A percentile compares a stretch with the other conserved stretches of the same genome.
phyloP scores from a whole-genome alignment of 2,329 filamentous ascomycete species.

The Macrophomina tecta region DNA sequence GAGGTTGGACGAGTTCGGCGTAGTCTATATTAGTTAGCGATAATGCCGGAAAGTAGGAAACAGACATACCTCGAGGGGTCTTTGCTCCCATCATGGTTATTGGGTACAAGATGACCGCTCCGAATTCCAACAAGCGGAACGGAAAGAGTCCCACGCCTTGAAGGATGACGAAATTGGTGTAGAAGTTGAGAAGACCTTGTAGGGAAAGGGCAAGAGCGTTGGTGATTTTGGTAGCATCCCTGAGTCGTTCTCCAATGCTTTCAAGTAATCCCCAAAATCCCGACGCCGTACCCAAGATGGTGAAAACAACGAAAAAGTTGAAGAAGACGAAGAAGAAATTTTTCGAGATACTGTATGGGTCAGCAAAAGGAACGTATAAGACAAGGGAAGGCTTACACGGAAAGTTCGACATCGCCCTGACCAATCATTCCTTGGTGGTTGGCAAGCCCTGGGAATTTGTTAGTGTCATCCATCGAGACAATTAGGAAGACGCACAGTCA shows the following conservation, averaged over 20 bases:
- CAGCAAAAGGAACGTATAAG: not conserved
- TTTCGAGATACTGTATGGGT: slow-evolving; percentile 72
- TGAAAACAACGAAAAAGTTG: slow-evolving; percentile 97
- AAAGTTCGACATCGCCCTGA: slow-evolving; percentile 90
- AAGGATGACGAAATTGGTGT: slow-evolving; percentile 90
- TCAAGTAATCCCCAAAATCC: slow-evolving; percentile 71
- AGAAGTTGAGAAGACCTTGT: slow-evolving; percentile 78
- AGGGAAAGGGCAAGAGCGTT: slow-evolving; percentile 77
- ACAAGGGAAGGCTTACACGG: slow-evolving; percentile 55
- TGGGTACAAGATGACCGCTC: slow-evolving; percentile 82
- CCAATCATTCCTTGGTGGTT: slow-evolving; percentile 95
- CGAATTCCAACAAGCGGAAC: slow-evolving; percentile 88
- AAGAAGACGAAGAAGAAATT: slow-evolving; percentile 99
- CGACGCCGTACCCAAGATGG: slow-evolving; percentile 80
- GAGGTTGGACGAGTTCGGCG: slow-evolving; percentile 79
- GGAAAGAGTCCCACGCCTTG: slow-evolving; percentile 94
- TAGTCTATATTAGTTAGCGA: slow-evolving; percentile 62
- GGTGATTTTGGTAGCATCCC: slow-evolving; percentile 80
- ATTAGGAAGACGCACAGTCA: slow-evolving; percentile 65
- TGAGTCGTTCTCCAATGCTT: slow-evolving; percentile 72
- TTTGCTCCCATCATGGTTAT: slow-evolving; percentile 78
- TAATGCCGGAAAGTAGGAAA: not conserved
- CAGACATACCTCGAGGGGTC: slow-evolving; percentile 70
- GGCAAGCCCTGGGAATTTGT: slow-evolving; percentile 64
- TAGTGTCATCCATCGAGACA: slow-evolving; percentile 22